A percentile compares a stretch with the other conserved stretches of the same genome.
Conservation (phyloP, 345 rosid genomes). For the Barbarea vulgaris region DNA sequence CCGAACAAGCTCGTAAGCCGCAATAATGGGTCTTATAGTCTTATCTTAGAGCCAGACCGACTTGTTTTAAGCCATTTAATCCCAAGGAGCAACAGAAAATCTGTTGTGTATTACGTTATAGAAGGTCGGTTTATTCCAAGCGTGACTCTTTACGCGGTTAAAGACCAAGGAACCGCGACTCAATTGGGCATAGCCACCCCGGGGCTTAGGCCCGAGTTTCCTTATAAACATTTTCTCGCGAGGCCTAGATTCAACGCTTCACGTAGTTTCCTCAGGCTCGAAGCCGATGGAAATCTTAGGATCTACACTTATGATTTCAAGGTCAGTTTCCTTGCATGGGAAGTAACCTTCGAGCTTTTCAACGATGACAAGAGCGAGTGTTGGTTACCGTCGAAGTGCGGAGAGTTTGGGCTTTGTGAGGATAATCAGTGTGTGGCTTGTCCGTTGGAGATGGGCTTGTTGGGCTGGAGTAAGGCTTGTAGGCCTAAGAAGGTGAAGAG, state of each 20-base stretch:
- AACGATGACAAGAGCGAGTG: conserved; percentile 42
- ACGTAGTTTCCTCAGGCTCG: conserved; percentile 45
- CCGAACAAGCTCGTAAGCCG: conserved; percentile 52
- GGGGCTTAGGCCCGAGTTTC: conserved; percentile 14
- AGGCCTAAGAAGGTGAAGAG: conserved; percentile 29
- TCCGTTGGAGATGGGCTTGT: conserved; percentile 44
- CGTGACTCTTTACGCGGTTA: conserved; percentile 32
- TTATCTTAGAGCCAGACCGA: conserved; percentile 46
- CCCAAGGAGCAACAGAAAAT: conserved; percentile 34
- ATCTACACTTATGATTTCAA: conserved; percentile 46
- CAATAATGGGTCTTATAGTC: conserved; percentile 44
- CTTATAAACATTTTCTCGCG: conserved; percentile 23
- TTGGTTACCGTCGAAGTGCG: conserved; percentile 49
- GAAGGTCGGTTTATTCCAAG: conserved; percentile 14
- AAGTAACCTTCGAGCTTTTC: conserved; percentile 51
- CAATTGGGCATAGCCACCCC: conserved; percentile 12
- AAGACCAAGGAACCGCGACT: conserved; percentile 17
- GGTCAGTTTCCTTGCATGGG: conserved; percentile 45
- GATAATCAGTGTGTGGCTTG: conserved; percentile 60
- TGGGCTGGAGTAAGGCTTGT: conserved; percentile 54
- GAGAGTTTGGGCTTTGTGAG: conserved; percentile 53
- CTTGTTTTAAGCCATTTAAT: conserved; percentile 42
- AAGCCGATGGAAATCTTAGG: conserved; percentile 53
- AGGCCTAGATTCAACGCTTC: conserved; percentile 51
- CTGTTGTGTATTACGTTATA: conserved; percentile 40